Evolutionary conservation across 2,329 filamentous ascomycete species (phyloP), one percentile per base, ranked within the genome.

Genomic region (Penicillium sp.): DNA sequence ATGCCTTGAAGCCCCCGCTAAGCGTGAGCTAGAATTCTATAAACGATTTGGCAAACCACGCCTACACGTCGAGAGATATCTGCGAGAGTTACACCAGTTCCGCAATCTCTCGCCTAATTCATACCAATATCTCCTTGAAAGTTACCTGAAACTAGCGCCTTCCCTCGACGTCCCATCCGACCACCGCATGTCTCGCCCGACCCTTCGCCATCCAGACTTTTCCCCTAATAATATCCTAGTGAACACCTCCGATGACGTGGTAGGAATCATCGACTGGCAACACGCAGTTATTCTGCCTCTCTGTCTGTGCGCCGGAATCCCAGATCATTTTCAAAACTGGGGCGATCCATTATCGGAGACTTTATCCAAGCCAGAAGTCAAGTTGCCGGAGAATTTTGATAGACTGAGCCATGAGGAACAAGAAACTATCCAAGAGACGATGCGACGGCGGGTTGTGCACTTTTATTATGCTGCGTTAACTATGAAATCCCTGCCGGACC

Each of bases 311-410:
- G 57, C 58, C 38, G 61, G 63, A 33, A 64, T 67, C 9, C 64
- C 62, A 3, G 52, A 62, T 27, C 53, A 65, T 52, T 66, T 66
- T 48, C 64, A 67, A 50, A 68, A 68, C 36, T 66, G 60, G 55
- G 65, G 64, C 9, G 63, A 68, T 45, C 53, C 47, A 9, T 4
- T 59, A 4, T 63, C 62, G 1, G 61, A 64, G 43, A 53, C 39
- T 6, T 45, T 64, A 26, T 66, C 43, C 62, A 61, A 39, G 60
- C 53, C 53, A 39, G 55, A 61, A 26, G 51, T 59, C n/a, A 54
- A 61, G 18, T 45, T 62, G 4, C 60, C 57, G 7, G 53, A 55
- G 0, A 50, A 54, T 50, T 62, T 65, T 43, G 36, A 62, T 27
- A 4, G 47, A 24, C 52, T 64, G 2, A 52, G 43, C 35, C 3